Percentiles rank a stretch among this genome's conserved stretches.
Evolutionary conservation across 2,329 filamentous ascomycete species (phyloP).

Genomic region (Neospermospora avenae): DNA sequence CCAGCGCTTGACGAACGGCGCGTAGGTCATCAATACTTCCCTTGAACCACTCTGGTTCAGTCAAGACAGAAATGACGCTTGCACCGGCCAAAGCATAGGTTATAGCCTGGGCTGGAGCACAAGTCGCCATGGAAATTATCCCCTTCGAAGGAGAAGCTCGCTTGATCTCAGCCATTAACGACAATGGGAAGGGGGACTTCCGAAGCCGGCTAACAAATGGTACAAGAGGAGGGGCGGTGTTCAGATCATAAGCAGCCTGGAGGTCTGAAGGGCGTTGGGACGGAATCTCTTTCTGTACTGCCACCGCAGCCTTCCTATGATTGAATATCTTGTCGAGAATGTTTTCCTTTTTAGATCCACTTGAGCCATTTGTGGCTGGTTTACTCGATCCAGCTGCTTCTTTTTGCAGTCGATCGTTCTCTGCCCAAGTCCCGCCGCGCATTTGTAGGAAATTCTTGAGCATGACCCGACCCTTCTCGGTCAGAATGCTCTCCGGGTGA

Average conservation of each 20-base stretch:
- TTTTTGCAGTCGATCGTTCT: conserved; percentile 61
- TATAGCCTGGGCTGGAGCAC: conserved; percentile 83
- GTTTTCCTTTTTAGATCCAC: conserved; percentile 63
- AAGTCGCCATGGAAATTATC: conserved; percentile 82
- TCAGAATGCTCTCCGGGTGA: conserved; percentile 95
- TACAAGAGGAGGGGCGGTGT: conserved; percentile 79
- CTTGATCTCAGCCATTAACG: conserved; percentile 96
- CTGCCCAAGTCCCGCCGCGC: conserved; percentile 87
- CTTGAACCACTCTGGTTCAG: conserved; percentile 99
- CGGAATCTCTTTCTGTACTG: conserved; percentile 77
- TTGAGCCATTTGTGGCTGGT: conserved; percentile 24
- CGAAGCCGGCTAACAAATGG: conserved; percentile 75
- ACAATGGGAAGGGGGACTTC: conserved; percentile 81
- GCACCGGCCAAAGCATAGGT: conserved; percentile 92
- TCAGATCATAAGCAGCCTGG: conserved; percentile 80
- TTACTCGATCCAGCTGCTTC: conserved; percentile 34
- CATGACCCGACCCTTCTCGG: conserved; percentile 83
- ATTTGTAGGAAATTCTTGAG: conserved; percentile 87
- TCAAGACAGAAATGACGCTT: conserved; percentile 97
- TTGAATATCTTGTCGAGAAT: conserved; percentile 91
- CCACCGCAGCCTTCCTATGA: conserved; percentile 71
- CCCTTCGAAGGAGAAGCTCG: conserved; percentile 95
- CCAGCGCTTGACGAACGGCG: conserved; percentile 81
- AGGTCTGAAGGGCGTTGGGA: conserved; percentile 81
- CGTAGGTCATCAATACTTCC: conserved; percentile 92